These are phyloP conservation scores for Phytophthora palmivora DNA, from an alignment of 352 stramenopile species.

Conservation along the genomic window DNA sequence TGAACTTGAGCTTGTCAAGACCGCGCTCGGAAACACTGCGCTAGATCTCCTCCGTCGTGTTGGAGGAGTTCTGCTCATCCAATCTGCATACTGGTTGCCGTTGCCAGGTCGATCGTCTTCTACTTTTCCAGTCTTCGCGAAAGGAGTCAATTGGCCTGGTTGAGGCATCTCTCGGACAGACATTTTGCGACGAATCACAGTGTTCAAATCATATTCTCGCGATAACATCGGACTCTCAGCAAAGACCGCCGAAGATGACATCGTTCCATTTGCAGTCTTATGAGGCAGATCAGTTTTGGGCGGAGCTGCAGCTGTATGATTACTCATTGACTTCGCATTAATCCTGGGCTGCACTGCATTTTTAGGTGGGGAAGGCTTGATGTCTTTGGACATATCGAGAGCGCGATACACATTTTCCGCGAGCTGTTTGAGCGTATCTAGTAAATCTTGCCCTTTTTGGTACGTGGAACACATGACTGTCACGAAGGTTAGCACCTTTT, in stretches of 20 bases:
- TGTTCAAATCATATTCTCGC: slow-evolving; percentile 80
- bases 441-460: slow-evolving; percentile 72
- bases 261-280: slow-evolving; percentile 4
- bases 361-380: slow-evolving; percentile 44
- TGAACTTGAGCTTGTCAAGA: slow-evolving; percentile 31
- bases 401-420: slow-evolving; percentile 84
- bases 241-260: slow-evolving; percentile 13
- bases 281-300: slow-evolving; percentile 3
- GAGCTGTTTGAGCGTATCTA: slow-evolving; percentile 78
- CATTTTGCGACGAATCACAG: slow-evolving; percentile 83
- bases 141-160: slow-evolving; percentile 7
- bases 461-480: slow-evolving; percentile 86
- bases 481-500: slow-evolving; percentile 82
- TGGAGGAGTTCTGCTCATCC: slow-evolving; percentile 35
- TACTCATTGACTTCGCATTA: slow-evolving; percentile 13
- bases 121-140: slow-evolving; percentile 3
- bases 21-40: slow-evolving; percentile 28
- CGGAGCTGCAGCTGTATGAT: background rate
- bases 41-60: slow-evolving; percentile 34
- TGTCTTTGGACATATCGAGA: slow-evolving; percentile 82
- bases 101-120: slow-evolving; percentile 1
- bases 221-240: slow-evolving; percentile 50
- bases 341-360: slow-evolving; percentile 27
- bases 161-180: slow-evolving; percentile 53
- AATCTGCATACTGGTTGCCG: slow-evolving; percentile 29